Evolutionary conservation across 164 flowering plant genomes (phyloP), one percentile per base, ranked within the genome.

Genomic region (Berberis thunbergii): DNA sequence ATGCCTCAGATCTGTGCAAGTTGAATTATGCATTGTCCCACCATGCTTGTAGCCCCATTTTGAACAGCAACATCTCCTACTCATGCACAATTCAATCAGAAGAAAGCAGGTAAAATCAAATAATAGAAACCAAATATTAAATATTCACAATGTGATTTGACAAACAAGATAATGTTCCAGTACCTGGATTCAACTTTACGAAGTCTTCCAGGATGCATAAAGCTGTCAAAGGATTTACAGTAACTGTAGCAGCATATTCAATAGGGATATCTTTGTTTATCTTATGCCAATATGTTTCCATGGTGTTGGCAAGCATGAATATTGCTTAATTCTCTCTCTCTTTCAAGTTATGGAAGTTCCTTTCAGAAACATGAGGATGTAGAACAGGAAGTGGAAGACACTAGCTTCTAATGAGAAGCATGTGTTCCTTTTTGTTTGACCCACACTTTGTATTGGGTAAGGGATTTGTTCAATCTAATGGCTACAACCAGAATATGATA

Each of bases 11-110:
- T 50, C 54, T 66, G 75, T 50, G 99, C 97, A 71, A 95, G 82
- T 81, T 95, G 99, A 76, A 95, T 89, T 66, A 95, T 64, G 72
- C 97, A 95, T 75, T 86, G 99, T 12, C 97, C 99, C 41, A 95
- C 99, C 57, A 89, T 91, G 75, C 99, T 95, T 57, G 99, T 95
- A 13, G 99, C 89, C 59, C 99, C 99, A 81, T 95, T 94, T 83
- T 95, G 97, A 71, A 95, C 96, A 71, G 91, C 69, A 64, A 84
- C 64, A 78, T 88, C 96, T 57, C 98, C 97, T 93, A 70, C 41
- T 74, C 52, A 73, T 60, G 46, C 60, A 45, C 49, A 67, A 64
- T 55, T 43, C 52, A 39, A 67, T 73, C 52, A 72, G 68, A 46
- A 9, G 49, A 6, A 60, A 39, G 9, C 38, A 57, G 5, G 58